Evolutionary conservation across 2,329 filamentous ascomycete genomes (phyloP).

Genomic region (Hypoxylon sp.): DNA sequence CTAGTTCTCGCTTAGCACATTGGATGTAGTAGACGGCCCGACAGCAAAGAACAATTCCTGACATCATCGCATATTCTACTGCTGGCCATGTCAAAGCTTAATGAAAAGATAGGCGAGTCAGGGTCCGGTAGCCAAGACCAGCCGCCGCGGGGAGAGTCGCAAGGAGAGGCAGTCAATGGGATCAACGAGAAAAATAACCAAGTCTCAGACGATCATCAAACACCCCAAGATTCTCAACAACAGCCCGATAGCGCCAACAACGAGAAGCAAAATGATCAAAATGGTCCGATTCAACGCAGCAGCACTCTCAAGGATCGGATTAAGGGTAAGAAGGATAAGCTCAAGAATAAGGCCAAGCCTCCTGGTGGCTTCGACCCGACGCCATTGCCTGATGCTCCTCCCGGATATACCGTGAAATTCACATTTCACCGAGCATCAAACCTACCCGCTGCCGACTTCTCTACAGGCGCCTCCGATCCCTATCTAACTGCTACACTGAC

Average conservation of each 20-base stretch:
- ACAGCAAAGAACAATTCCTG: constrained; percentile 11
- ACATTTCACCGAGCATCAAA: constrained; percentile 85
- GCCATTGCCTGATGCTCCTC: constrained; percentile 77
- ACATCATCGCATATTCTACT: constrained; percentile 16
- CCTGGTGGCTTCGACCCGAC: constrained; percentile 84
- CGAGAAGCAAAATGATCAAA: constrained; percentile 31
- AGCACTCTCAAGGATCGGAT: constrained; percentile 51
- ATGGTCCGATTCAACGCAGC: constrained; percentile 24
- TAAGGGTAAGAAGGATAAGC: constrained; percentile 53
- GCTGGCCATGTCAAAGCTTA: constrained; percentile 16
- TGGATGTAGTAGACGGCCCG: constrained; percentile 12
- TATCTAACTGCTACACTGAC: constrained; percentile 82
- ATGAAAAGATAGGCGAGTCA: constrained; percentile 16
- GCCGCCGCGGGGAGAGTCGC: constrained; percentile 5
- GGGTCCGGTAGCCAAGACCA: constrained; percentile 26
- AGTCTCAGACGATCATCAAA: constrained; percentile 30
- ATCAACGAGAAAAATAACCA: constrained; percentile 53
- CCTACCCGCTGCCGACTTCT: constrained; percentile 84
- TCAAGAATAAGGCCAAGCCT: constrained; percentile 62
- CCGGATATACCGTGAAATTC: constrained; percentile 87
- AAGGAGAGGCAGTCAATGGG: constrained; percentile 19
- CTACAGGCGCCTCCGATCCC: constrained; percentile 83
- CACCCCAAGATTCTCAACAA: constrained; percentile 27
- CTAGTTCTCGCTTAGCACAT: constrained; percentile 15
- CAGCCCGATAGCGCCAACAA: constrained; percentile 25